Evolutionary conservation across 2,329 filamentous ascomycete genomes (phyloP).

Genomic region (Periconia sp.): DNA sequence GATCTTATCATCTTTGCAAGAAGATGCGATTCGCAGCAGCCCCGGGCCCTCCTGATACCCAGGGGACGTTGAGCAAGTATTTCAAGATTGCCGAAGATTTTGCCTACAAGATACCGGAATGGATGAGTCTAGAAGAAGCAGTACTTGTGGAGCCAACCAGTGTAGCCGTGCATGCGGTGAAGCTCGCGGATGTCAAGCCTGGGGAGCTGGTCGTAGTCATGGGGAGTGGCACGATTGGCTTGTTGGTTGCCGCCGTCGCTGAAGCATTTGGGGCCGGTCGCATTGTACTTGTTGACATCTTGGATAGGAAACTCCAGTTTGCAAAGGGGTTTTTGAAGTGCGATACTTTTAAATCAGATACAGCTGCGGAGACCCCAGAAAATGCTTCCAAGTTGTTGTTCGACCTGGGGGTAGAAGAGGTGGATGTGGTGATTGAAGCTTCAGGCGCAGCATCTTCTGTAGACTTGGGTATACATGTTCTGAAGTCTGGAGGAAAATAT

Average conservation of each 20-base stretch:
- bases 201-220: slow-evolving; percentile 87
- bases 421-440: slow-evolving; percentile 81
- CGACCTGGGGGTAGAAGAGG: slow-evolving; percentile 71
- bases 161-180: slow-evolving; percentile 82
- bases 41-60: slow-evolving; percentile 64
- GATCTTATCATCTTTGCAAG: slow-evolving; percentile 90
- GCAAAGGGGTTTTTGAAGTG: slow-evolving; percentile 75
- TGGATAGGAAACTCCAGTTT: slow-evolving; percentile 78
- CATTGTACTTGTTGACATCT: slow-evolving; percentile 88
- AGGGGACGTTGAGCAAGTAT: slow-evolving; percentile 79
- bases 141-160: slow-evolving; percentile 85
- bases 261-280: slow-evolving; percentile 69
- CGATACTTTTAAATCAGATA: slow-evolving; percentile 71
- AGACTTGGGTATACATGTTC: slow-evolving; percentile 78
- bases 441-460: slow-evolving; percentile 90
- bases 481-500: slow-evolving; percentile 91
- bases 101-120: slow-evolving; percentile 86
- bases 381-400: slow-evolving; percentile 57
- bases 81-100: slow-evolving; percentile 86
- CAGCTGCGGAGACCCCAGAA: slow-evolving; percentile 63
- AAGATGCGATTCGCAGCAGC: slow-evolving; percentile 84
- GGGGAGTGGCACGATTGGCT: slow-evolving; percentile 87
- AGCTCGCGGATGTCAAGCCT: slow-evolving; percentile 74
- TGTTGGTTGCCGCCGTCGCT: slow-evolving; percentile 80
- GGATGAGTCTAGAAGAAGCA: slow-evolving; percentile 83